Evolutionary conservation across 140 eudicot species (phyloP).

Genomic region (Artemisia princeps): DNA sequence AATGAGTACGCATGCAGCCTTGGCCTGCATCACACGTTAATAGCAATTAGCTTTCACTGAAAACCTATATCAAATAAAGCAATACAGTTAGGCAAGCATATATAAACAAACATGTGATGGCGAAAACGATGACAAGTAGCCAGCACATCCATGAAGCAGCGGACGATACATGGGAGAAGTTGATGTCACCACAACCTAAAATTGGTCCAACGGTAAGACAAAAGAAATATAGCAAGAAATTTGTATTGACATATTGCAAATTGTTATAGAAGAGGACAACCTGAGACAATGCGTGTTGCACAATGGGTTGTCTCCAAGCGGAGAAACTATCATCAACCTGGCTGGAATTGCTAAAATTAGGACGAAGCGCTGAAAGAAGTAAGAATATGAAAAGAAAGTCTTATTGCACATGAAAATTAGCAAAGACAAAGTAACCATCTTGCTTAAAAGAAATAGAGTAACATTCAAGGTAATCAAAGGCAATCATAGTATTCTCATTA

Average conservation of each 20-base stretch:
- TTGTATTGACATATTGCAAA: background rate
- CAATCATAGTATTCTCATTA: no score
- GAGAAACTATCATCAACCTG: slow-evolving; percentile 71
- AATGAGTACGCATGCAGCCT: slow-evolving; percentile 81
- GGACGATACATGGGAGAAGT: slow-evolving; percentile 66
- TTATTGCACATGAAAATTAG: background rate
- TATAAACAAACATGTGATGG: slow-evolving; percentile 68
- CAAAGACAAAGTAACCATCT: no score
- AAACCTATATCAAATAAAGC: background rate
- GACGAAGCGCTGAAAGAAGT: slow-evolving; percentile 79
- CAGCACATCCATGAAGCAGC: slow-evolving; percentile 91
- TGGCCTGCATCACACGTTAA: slow-evolving; percentile 48
- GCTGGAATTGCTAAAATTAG: slow-evolving; percentile 53
- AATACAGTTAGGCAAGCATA: background rate
- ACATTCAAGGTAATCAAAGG: no score
- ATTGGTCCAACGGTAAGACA: slow-evolving; percentile 18
- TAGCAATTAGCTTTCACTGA: slow-evolving; percentile 16
- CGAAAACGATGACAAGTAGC: slow-evolving; percentile 91
- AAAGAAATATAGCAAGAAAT: slow-evolving; percentile 8
- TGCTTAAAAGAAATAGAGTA: no score
- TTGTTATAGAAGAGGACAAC: slow-evolving; percentile 28
- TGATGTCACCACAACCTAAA: slow-evolving; percentile 86
- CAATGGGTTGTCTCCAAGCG: slow-evolving; percentile 82
- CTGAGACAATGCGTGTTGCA: slow-evolving; percentile 86
- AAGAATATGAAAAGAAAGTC: slow-evolving; percentile 16